phyloP scores from a whole-genome alignment of 106 monocot genomes.

The Phalaenopsis aphrodite region DNA sequence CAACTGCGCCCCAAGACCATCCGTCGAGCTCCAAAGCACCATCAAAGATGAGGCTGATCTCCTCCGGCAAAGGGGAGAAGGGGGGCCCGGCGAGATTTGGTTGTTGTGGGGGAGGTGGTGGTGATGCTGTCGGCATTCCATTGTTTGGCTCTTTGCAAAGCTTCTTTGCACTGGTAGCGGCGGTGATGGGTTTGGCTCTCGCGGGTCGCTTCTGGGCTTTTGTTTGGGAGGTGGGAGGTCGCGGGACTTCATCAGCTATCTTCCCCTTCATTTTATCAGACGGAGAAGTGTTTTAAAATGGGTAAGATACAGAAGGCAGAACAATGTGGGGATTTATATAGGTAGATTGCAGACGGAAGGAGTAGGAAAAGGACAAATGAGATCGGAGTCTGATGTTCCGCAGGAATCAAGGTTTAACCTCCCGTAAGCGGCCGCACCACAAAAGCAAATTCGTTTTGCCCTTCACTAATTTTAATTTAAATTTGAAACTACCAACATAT shows the following conservation, averaged over 20 bases:
- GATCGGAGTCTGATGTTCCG: slow-evolving; percentile 2
- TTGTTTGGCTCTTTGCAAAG: neutral
- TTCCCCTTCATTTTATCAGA: neutral
- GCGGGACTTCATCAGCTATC: neutral
- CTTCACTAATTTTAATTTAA: no score
- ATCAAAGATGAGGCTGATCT: neutral
- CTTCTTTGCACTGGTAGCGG: neutral
- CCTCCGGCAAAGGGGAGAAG: neutral
- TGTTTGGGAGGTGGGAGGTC: neutral
- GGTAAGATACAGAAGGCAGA: neutral
- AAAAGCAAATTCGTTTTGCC: no score
- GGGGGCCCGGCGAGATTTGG: neutral
- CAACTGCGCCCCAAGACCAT: slow-evolving; percentile 21
- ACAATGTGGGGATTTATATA: neutral
- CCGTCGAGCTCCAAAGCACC: slow-evolving; percentile 8
- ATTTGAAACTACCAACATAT: no score
- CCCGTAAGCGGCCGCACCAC: neutral
- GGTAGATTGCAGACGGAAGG: neutral
- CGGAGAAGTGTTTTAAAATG: neutral
- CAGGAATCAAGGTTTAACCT: neutral
- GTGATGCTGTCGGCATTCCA: neutral
- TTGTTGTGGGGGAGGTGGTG: neutral
- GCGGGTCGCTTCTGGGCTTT: slow-evolving; percentile 3
- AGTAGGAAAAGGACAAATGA: neutral
- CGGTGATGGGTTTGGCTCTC: neutral